Percentiles rank a stretch among this genome's conserved stretches.
phyloP scores from a whole-genome alignment of 1,284 basidiomycete species.

The Ceratobasidium sp. region DNA sequence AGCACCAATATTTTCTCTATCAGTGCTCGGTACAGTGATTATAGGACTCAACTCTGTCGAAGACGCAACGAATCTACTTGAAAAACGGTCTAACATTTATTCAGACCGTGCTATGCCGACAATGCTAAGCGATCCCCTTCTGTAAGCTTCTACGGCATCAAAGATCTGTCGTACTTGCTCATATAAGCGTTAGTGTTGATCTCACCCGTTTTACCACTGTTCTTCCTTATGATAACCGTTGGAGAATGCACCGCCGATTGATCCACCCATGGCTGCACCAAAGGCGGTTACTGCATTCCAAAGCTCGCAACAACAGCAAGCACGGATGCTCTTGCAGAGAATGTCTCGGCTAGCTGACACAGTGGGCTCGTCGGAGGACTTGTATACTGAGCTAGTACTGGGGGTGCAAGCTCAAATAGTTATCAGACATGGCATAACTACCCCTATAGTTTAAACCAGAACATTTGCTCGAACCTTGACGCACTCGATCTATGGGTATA shows the following conservation, averaged over 20 bases:
- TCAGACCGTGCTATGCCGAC: constrained; percentile 49
- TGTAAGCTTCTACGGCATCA: background rate
- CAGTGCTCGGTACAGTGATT: constrained; percentile 56
- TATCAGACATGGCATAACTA: background rate
- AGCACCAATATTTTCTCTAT: constrained; percentile 56
- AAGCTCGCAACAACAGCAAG: background rate
- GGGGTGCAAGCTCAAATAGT: background rate
- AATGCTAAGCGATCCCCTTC: background rate
- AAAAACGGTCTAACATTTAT: constrained; percentile 54
- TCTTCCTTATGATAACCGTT: background rate
- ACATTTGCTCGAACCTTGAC: constrained; percentile 9
- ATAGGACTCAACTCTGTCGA: constrained; percentile 56
- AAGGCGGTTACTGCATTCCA: background rate
- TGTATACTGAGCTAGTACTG: background rate
- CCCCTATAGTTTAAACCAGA: background rate
- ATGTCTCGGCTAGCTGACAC: background rate
- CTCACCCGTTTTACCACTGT: background rate
- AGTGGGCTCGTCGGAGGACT: background rate
- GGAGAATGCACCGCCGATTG: constrained; percentile 10
- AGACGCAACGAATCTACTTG: constrained; percentile 55
- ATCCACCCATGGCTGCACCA: constrained; percentile 1
- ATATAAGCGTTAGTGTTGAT: background rate
- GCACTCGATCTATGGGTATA: constrained; percentile 7
- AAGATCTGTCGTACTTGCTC: background rate
- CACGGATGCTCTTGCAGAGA: background rate